Percentiles rank a stretch among this genome's conserved stretches.
Evolutionary conservation across 805 yeast genomes (phyloP).

Genomic region (Aciculoconidium aculeatum): DNA sequence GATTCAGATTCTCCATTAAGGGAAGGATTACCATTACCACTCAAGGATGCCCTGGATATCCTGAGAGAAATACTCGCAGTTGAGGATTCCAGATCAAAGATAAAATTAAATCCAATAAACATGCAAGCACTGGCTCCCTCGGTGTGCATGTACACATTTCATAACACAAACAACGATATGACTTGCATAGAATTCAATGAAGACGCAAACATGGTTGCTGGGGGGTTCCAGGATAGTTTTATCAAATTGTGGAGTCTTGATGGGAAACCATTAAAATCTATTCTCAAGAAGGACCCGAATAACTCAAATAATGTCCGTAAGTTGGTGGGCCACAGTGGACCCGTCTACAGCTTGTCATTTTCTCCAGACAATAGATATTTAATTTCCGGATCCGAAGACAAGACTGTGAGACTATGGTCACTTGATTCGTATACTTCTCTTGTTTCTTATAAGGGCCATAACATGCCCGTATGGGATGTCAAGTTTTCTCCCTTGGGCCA

Average conservation of each 20-base stretch:
- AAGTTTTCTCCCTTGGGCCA: constrained; percentile 92
- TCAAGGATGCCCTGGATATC: constrained; percentile 72
- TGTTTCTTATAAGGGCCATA: constrained; percentile 94
- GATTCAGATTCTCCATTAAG: constrained; percentile 63
- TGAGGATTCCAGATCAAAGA: constrained; percentile 74
- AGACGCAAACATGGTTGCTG: constrained; percentile 83
- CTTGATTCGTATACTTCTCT: constrained; percentile 82
- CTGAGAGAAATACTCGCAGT: constrained; percentile 73
- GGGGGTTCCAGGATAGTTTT: constrained; percentile 89
- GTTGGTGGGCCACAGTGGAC: constrained; percentile 88
- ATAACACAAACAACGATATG: constrained; percentile 85
- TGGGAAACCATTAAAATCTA: constrained; percentile 73
- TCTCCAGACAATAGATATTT: constrained; percentile 84
- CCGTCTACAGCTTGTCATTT: constrained; percentile 86
- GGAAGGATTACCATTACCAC: constrained; percentile 80
- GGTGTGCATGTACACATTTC: constrained; percentile 97
- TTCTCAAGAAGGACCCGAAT: constrained; percentile 48
- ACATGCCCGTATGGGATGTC: constrained; percentile 97
- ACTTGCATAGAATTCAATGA: constrained; percentile 84
- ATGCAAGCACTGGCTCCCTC: constrained; percentile 83
- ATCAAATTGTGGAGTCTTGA: constrained; percentile 91
- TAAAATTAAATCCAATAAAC: constrained; percentile 51
- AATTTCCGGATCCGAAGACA: constrained; percentile 83
- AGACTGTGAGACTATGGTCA: constrained; percentile 90
- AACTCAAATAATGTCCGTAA: constrained; percentile 45